phyloP scores from a whole-genome alignment of 2,329 filamentous ascomycete genomes.

The Botrytis deweyae region DNA sequence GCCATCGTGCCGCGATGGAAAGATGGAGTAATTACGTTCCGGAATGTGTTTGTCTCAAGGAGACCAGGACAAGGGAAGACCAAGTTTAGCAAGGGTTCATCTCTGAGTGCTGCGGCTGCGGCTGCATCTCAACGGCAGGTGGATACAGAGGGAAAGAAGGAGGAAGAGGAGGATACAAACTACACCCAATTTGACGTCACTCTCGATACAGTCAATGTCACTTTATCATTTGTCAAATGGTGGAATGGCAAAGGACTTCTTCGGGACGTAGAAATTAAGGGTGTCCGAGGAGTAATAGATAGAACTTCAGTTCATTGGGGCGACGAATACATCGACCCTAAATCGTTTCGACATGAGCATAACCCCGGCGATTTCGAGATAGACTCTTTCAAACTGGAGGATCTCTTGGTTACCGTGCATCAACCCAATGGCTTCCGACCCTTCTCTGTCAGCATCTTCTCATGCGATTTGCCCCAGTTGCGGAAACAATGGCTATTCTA shows the following conservation, averaged over 20 bases:
- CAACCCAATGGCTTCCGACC: conserved; percentile 91
- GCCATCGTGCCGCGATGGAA: conserved; percentile 96
- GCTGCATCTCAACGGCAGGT: conserved; percentile 69
- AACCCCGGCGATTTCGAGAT: conserved; percentile 94
- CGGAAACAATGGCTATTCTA: conserved; percentile 98
- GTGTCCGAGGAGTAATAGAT: conserved; percentile 88
- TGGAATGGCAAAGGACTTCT: conserved; percentile 94
- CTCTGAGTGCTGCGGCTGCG: conserved; percentile 77
- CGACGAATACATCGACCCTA: conserved; percentile 70
- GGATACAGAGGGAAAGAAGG: conserved; percentile 46
- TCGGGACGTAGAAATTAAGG: conserved; percentile 89
- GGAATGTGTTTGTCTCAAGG: conserved; percentile 93
- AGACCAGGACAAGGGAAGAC: conserved; percentile 79
- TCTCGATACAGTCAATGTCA: conserved; percentile 93
- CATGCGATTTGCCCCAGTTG: conserved; percentile 87
- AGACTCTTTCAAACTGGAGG: conserved; percentile 93
- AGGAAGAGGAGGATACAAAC: conserved; percentile 80
- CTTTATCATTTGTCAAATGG: conserved; percentile 96
- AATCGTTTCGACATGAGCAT: conserved; percentile 84
- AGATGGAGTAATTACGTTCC: conserved; percentile 92
- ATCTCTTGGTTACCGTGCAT: conserved; percentile 86
- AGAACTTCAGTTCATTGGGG: conserved; percentile 78
- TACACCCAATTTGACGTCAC: conserved; percentile 98
- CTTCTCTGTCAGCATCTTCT: conserved; percentile 93
- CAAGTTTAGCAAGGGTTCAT: conserved; percentile 90